These are phyloP conservation scores for Domatiomyces globalis DNA, from an alignment of 2,329 filamentous ascomycete species.

Conservation along the genomic window DNA sequence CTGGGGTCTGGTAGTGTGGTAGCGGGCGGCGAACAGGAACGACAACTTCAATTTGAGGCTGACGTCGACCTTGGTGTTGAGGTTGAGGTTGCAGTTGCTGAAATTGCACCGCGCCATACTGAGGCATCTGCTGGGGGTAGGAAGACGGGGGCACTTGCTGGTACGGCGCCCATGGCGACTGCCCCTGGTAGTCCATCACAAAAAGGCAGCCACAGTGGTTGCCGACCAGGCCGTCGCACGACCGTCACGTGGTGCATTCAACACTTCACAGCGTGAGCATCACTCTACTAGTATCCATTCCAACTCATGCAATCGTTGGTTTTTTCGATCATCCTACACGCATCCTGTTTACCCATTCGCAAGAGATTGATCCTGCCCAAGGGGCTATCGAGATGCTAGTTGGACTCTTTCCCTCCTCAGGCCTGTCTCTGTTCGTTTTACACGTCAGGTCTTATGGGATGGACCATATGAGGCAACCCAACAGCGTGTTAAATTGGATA, in stretches of 20 bases:
- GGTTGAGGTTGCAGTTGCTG: constrained; percentile 7
- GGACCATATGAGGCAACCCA: neutral
- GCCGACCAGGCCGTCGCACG: neutral
- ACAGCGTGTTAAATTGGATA: neutral
- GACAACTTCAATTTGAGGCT: constrained; percentile 1
- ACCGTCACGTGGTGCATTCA: neutral
- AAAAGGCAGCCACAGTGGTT: neutral
- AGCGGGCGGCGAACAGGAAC: neutral
- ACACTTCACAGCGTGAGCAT: neutral
- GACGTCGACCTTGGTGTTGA: neutral
- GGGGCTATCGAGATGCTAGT: neutral
- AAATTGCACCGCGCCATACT: neutral
- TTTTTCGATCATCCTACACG: neutral
- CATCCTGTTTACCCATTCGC: neutral
- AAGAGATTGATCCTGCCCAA: neutral
- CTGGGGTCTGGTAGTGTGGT: constrained; percentile 25
- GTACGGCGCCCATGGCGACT: neutral
- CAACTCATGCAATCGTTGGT: neutral
- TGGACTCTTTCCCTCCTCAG: neutral
- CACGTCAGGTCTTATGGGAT: neutral
- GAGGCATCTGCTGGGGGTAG: constrained; percentile 1
- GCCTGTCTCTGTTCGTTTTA: neutral
- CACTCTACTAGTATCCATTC: neutral
- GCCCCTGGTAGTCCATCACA: neutral
- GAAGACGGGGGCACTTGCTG: neutral